A percentile compares a stretch with the other conserved stretches of the same genome.
phyloP scores from a whole-genome alignment of 2,329 filamentous ascomycete species.

The Mycosphaerella arachidis region DNA sequence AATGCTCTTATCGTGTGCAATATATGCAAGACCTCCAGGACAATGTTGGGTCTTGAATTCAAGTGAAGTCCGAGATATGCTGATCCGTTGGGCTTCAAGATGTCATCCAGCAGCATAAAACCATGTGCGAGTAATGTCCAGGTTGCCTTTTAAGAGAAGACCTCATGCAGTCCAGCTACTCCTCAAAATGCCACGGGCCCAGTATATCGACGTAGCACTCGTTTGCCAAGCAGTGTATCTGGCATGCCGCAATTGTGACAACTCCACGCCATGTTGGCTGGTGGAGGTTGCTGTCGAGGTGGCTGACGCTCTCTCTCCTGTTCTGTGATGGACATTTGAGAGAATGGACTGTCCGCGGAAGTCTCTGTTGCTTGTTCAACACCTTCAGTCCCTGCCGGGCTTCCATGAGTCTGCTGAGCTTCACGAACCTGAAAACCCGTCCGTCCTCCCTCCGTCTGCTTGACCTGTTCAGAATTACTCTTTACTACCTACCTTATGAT shows the following conservation, averaged over 20 bases:
- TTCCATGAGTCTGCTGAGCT: not conserved
- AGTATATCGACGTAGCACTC: too few relatives aligned
- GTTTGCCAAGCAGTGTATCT: too few relatives aligned
- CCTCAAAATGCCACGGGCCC: too few relatives aligned
- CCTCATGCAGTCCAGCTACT: too few relatives aligned
- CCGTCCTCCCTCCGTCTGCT: not conserved
- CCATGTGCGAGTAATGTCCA: too few relatives aligned
- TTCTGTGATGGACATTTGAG: not conserved
- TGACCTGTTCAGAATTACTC: not conserved
- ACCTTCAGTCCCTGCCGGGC: not conserved
- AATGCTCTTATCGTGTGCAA: too few relatives aligned
- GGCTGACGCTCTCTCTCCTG: not conserved
- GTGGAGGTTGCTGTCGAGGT: not conserved
- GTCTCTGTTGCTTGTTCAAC: not conserved
- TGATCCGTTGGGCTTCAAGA: too few relatives aligned
- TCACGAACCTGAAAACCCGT: not conserved
- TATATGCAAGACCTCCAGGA: too few relatives aligned
- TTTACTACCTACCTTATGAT: not conserved
- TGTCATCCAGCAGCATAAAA: too few relatives aligned
- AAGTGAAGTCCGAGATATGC: too few relatives aligned
- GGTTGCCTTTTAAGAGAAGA: too few relatives aligned
- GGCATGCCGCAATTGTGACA: not conserved
- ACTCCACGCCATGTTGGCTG: not conserved
- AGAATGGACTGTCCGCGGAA: not conserved
- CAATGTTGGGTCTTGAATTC: too few relatives aligned